Evolutionary conservation across 805 yeast species (phyloP).

Genomic region (Saccharomycopsis schoenii): DNA sequence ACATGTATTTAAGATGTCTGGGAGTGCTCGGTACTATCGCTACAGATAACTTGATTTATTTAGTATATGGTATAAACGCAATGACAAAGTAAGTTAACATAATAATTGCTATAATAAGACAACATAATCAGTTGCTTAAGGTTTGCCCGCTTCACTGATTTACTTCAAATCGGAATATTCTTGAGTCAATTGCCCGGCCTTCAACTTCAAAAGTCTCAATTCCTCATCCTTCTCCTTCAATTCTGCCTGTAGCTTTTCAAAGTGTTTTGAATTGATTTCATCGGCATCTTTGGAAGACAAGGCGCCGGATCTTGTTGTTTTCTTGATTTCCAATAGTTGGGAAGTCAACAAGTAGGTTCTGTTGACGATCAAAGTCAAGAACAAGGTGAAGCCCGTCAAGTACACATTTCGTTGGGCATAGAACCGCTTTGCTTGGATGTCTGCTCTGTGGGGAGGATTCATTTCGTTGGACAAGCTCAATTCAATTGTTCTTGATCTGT

Average conservation of each 20-base stretch:
- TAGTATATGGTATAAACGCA: too few species aligned
- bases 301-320: conserved; percentile 33
- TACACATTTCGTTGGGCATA: conserved; percentile 96
- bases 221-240: conserved; percentile 54
- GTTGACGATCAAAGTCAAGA: conserved; percentile 73
- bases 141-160: too few species aligned
- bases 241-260: conserved; percentile 38
- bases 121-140: too few species aligned
- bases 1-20: too few species aligned
- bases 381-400: conserved; percentile 89
- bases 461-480: conserved; percentile 40
- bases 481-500: conserved; percentile 64
- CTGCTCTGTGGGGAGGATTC: conserved; percentile 28
- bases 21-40: too few species aligned
- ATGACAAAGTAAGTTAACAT: too few species aligned
- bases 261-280: conserved; percentile 28
- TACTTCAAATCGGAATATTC: conserved; percentile 37
- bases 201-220: conserved; percentile 58
- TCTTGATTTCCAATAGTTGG: conserved; percentile 53
- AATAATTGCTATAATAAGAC: too few species aligned
- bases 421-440: conserved; percentile 82
- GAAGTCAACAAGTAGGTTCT: conserved; percentile 77
- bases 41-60: too few species aligned
- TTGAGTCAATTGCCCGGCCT: conserved; percentile 52
- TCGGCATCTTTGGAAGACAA: conserved; percentile 21